Evolutionary conservation across 352 stramenopile genomes (phyloP), one percentile per base, ranked within the genome.

Genomic region (Phytophthora brassicae): DNA sequence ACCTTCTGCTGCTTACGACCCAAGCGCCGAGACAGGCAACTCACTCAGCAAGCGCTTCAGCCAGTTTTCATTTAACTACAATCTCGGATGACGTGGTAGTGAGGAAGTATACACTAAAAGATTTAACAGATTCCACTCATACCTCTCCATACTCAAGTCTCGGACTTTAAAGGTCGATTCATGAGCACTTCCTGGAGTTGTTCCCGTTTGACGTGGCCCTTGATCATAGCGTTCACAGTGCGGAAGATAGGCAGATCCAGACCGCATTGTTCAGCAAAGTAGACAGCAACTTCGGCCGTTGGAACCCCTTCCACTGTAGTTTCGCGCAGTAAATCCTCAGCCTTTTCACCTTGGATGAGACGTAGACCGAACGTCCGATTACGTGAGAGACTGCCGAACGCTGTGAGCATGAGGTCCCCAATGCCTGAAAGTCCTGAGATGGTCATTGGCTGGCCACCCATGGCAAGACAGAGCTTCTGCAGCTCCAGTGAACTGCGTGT

Each of bases 401-500:
- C 98, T 19, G 97, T 99, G 24, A 98, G 82, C 88, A 98, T 98
- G 16, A 98, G 70, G 78, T 98, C 95, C 20, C 90, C 92, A 36
- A 96, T 90, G 29, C 89, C 88, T 16, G 89, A 92, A 31, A 99
- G 81, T 4, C 96, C 96, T 17, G 88, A 95, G 64, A 99, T 97
- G 42, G 97, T 99, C 64, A 92, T 96, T 2, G 96, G 89, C 35
- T 94, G 76, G 16, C 93, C 96, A 44, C 96, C 96, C 81, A 99
- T 96, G 12, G 93, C 90, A 24, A 98, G 76, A 47, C 90, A 97
- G 46, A 99, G 81, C 72, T 97, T 94, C 67, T 96, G 88, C 73
- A 99, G 97, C 84, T 99, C 96, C 6, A 92, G 86, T 53, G 90
- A 98, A 51, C 95, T 97, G 54, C 96, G 87, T 12, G 96, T 99